Evolutionary conservation across 768 basidiomycete genomes (phyloP).

Genomic region (Cystobasidium onofrii): DNA sequence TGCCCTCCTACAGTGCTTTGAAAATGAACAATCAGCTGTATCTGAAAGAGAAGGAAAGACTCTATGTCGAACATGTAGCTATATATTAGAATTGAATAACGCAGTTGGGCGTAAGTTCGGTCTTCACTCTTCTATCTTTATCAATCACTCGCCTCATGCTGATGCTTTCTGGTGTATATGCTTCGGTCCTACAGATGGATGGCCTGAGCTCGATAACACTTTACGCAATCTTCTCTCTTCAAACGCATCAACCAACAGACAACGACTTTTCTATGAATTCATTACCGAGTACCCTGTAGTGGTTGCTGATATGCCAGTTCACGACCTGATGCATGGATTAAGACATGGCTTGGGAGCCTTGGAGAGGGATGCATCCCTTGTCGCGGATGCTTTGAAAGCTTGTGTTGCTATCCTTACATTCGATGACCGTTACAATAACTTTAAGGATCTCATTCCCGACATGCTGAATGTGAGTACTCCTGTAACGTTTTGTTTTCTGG

Average conservation of each 20-base stretch:
- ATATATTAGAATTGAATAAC: constrained; percentile 3
- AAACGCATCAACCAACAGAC: neutral
- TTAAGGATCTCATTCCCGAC: neutral
- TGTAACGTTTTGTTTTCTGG: too few relatives aligned
- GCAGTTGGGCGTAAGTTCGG: neutral
- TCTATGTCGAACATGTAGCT: constrained; percentile 12
- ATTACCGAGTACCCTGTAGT: neutral
- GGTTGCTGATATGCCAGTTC: neutral
- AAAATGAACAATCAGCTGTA: neutral
- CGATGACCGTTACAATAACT: neutral
- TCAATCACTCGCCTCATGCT: too few relatives aligned
- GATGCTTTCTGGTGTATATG: too few relatives aligned
- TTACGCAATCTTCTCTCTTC: neutral
- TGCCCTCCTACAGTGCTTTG: neutral
- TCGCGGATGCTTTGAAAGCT: neutral
- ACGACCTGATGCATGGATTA: neutral
- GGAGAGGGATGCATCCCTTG: neutral
- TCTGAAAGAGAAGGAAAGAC: constrained; percentile 18
- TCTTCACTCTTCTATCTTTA: too few relatives aligned
- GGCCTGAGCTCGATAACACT: neutral
- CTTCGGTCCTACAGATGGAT: neutral
- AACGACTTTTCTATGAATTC: constrained; percentile 12
- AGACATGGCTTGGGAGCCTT: neutral
- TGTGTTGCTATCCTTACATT: neutral
- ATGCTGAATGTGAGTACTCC: constrained; percentile 13